Conservation (phyloP, 1,284 basidiomycete genomes). For the Sporisorium iseilematis-ciliati region DNA sequence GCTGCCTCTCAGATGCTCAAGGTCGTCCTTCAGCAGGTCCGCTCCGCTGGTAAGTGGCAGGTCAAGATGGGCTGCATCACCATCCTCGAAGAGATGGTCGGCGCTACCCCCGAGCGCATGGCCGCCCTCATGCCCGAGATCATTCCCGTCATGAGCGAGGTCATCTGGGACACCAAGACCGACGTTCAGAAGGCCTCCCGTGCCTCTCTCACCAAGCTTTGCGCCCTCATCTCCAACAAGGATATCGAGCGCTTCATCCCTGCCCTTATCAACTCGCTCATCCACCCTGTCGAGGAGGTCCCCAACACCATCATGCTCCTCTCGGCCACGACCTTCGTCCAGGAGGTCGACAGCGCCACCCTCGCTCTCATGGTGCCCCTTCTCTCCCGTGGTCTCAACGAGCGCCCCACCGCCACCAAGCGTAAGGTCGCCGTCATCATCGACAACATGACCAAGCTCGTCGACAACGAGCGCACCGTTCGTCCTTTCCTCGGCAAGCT, state of each 20-base stretch:
- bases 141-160: conserved; percentile 92
- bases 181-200: conserved; percentile 99
- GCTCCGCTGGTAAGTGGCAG: conserved; percentile 99
- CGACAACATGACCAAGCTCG: conserved; percentile 70
- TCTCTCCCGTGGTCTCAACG: conserved; percentile 87
- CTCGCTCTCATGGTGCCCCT: conserved; percentile 99
- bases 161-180: conserved; percentile 99
- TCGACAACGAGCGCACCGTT: conserved; percentile 70
- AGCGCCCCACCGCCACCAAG: conserved; percentile 70
- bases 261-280: conserved; percentile 94
- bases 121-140: conserved; percentile 94
- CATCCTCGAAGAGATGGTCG: conserved; percentile 90
- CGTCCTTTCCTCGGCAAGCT: conserved; percentile 70
- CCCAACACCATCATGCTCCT: conserved; percentile 95
- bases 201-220: conserved; percentile 85
- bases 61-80: conserved; percentile 91
- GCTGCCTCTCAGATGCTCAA: conserved; percentile 86
- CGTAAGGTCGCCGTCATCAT: conserved; percentile 70
- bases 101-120: conserved; percentile 84
- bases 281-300: conserved; percentile 99
- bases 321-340: conserved; percentile 99
- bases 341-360: conserved; percentile 98
- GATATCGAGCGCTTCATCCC: conserved; percentile 86
- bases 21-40: conserved; percentile 90
- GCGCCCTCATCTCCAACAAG: conserved; percentile 88